Conservation (phyloP, 495 filamentous ascomycete genomes). For the Neurospora africana region DNA sequence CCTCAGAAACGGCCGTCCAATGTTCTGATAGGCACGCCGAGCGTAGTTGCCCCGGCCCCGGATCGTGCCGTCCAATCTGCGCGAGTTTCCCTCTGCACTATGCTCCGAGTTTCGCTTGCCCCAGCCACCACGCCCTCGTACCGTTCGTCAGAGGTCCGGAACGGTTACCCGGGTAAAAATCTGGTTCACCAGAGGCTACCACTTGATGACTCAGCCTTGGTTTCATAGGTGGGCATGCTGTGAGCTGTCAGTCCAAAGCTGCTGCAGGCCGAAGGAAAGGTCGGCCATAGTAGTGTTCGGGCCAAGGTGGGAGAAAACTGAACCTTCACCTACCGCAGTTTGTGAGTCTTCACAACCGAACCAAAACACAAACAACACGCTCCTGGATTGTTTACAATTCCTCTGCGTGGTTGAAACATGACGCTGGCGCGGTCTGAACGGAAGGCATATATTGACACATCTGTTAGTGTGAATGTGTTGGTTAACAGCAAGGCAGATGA, state of each 20-base stretch:
- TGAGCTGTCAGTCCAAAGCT: conserved; percentile 3
- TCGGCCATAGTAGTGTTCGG: neutral
- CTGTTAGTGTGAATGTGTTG: neutral
- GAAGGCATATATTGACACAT: conserved; percentile 4
- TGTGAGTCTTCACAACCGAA: conserved; percentile 1
- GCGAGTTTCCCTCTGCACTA: neutral
- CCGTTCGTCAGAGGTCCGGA: conserved; percentile 1
- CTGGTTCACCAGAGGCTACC: conserved; percentile 1
- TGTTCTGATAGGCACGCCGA: conserved; percentile 13
- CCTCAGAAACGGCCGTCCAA: conserved; percentile 5
- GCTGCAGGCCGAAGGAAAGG: neutral
- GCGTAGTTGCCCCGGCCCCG: conserved; percentile 3
- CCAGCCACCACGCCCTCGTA: conserved; percentile 6
- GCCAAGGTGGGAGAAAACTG: neutral
- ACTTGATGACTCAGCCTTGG: conserved; percentile 9
- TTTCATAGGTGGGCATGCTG: neutral
- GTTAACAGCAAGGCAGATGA: neutral
- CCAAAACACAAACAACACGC: conserved; percentile 1
- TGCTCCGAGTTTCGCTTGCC: neutral
- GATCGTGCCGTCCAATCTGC: conserved; percentile 1
- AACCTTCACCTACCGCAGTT: neutral
- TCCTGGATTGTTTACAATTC: neutral
- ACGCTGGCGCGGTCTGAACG: conserved; percentile 9
- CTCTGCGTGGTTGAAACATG: neutral
- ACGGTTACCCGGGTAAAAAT: neutral